Conservation (phyloP, 768 basidiomycete genomes). For the Vararia minispora region DNA sequence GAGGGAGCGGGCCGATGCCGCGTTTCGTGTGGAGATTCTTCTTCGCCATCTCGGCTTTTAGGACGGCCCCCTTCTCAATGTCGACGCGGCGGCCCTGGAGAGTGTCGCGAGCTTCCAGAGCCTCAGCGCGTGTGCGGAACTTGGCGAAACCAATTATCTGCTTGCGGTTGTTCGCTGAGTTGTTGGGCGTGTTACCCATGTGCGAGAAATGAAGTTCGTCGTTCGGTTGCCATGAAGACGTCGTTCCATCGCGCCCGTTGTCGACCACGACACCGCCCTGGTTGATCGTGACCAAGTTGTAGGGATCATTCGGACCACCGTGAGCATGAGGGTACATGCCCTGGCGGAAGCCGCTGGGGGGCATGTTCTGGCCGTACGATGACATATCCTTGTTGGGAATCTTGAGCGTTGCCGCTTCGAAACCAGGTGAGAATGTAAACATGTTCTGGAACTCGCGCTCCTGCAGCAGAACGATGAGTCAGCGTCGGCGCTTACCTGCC, state of each 20-base stretch:
- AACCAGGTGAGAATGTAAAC: slow-evolving; percentile 93
- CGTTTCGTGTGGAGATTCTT: slow-evolving; percentile 97
- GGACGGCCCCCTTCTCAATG: slow-evolving; percentile 80
- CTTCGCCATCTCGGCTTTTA: slow-evolving; percentile 99
- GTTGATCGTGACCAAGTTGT: slow-evolving; percentile 74
- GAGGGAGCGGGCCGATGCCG: slow-evolving; percentile 46
- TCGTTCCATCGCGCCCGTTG: slow-evolving; percentile 57
- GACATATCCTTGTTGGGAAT: slow-evolving; percentile 89
- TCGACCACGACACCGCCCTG: slow-evolving; percentile 81
- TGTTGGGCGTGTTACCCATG: slow-evolving; percentile 13
- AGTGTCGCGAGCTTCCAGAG: slow-evolving; percentile 75
- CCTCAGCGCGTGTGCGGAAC: slow-evolving; percentile 81
- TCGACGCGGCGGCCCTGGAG: slow-evolving; percentile 88
- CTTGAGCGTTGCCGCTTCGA: slow-evolving; percentile 96
- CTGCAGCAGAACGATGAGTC: slow-evolving; percentile 28
- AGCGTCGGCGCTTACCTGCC: slow-evolving; percentile 6
- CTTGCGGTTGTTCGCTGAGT: slow-evolving; percentile 37
- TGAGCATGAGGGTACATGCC: slow-evolving; percentile 16
- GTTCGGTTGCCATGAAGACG: slow-evolving; percentile 47
- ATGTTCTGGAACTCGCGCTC: slow-evolving; percentile 99
- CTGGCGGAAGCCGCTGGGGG: slow-evolving; percentile 14
- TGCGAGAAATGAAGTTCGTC: slow-evolving; percentile 27
- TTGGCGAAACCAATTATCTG: slow-evolving; percentile 99
- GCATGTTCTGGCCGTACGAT: slow-evolving; percentile 42
- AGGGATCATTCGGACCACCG: slow-evolving; percentile 62